Evolutionary conservation across 1,284 basidiomycete species (phyloP), one percentile per base, ranked within the genome.

Genomic region (Boletus sp.): DNA sequence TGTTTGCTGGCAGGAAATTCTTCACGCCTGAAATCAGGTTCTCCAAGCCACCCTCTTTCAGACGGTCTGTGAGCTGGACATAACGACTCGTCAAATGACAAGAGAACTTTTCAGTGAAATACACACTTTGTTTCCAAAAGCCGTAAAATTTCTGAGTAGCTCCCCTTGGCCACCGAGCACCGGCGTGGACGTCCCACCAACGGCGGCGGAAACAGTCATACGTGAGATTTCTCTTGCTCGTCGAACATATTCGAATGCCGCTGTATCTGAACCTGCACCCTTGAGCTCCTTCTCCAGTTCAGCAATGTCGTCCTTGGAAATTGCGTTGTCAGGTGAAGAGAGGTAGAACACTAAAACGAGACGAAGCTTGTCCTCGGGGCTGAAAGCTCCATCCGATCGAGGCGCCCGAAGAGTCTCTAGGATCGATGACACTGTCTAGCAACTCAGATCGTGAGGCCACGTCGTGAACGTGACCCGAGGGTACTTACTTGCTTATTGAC

Each of bases 21-120:
- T 97, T 97, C 52, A 99, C 96, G 25, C 94, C 95, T 1, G 94
- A 94, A 49, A 99, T 91, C 10, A 99, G 75, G 66, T 96, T 95
- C 65, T 99, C 95, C 33, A 96, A 76, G 19, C 93, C 93, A 30
- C 92, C 90, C 66, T 97, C 95, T 69, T 96, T 92, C 51, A 99
- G 72, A 38, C 92, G 80, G 66, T 95, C 93, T 1, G 94, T 94
- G 41, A 96, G 79, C 89, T 92, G 56, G 20, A 32, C 41, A 12
- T 25, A 43, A 33, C 14, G 8, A 13, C 7, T 8, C 39, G 36
- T 50, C 35, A 52, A 23, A 20, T 14, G 16, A 12, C 17, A 54
- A 62, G 44, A 16, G 41, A 26, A 9, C 33, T 14, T 23, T 37
- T 17, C 17, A 46, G 29, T 20, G 38, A 23, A 20, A 20, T 4